Percentiles rank a stretch among this genome's conserved stretches.
These are phyloP conservation scores for Aspergillus jensenii DNA, from an alignment of 2,329 filamentous ascomycete genomes.

Conservation along the genomic window DNA sequence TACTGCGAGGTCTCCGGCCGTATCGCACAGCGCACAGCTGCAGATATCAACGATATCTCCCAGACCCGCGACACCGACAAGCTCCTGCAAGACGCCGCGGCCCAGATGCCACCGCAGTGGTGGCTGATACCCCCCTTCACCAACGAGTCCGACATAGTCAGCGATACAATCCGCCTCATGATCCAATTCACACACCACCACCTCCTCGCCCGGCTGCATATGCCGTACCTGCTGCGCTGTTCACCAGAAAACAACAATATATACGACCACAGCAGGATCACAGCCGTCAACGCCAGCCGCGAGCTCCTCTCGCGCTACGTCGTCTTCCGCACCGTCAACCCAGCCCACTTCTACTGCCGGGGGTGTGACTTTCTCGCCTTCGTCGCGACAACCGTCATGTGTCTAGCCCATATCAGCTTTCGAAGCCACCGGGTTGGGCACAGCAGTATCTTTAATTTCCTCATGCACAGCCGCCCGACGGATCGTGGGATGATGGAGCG, in stretches of 20 bases:
- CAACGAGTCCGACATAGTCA: conserved; percentile 22
- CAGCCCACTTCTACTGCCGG: conserved; percentile 44
- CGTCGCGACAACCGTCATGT: conserved; percentile 41
- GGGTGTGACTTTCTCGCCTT: conserved; percentile 54
- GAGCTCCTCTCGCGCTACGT: conserved; percentile 52
- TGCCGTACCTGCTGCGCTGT: conserved; percentile 54
- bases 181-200: conserved; percentile 54
- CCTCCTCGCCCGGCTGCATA: conserved; percentile 54
- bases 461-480: conserved; percentile 9
- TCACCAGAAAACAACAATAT: conserved; percentile 29
- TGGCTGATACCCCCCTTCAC: conserved; percentile 43
- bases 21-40: conserved; percentile 53
- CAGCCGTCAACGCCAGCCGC: conserved; percentile 52
- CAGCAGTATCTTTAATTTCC: neutral
- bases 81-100: conserved; percentile 44
- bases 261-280: conserved; percentile 51
- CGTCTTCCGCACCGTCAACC: conserved; percentile 45
- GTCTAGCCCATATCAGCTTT: conserved; percentile 51
- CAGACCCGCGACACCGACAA: conserved; percentile 49
- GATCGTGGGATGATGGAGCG: conserved; percentile 47
- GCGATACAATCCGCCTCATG: conserved; percentile 40
- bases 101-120: conserved; percentile 48
- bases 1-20: conserved; percentile 46
- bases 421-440: conserved; percentile 1
- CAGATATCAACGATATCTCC: conserved; percentile 32